These are phyloP conservation scores for Trametes versicolor DNA, from an alignment of 1,284 basidiomycete species.

Conservation along the genomic window DNA sequence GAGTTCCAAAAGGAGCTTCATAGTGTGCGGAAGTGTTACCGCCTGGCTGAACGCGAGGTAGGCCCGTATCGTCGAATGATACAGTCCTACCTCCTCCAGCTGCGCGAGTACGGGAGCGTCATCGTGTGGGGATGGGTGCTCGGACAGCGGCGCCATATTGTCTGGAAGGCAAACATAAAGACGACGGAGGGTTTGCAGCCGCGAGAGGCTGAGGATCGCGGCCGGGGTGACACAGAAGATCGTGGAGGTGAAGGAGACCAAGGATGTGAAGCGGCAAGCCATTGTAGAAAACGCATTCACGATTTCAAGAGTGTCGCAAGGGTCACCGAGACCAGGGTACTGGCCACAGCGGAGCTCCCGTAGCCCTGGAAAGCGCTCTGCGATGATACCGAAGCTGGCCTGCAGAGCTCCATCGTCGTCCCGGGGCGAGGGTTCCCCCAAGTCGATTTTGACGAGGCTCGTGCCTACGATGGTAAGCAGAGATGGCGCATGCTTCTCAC, in stretches of 20 bases:
- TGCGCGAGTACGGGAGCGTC: neutral
- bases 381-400: neutral
- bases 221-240: neutral
- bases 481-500: neutral
- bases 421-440: too few relatives aligned
- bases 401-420: neutral
- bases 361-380: neutral
- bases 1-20: neutral
- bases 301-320: neutral
- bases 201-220: neutral
- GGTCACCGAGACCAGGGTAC: too few relatives aligned
- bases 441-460: neutral
- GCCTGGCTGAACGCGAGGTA: conserved; percentile 7
- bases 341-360: neutral
- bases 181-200: neutral
- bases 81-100: neutral
- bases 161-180: neutral
- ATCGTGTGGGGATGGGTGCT: neutral
- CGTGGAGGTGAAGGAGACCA: neutral
- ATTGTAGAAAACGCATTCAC: neutral
- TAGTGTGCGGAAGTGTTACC: neutral
- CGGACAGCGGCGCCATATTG: neutral
- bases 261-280: neutral
- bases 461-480: neutral
- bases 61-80: neutral